A percentile compares a stretch with the other conserved stretches of the same genome.
Evolutionary conservation across 179 eudicot species (phyloP).

Genomic region (Silene coronaria): DNA sequence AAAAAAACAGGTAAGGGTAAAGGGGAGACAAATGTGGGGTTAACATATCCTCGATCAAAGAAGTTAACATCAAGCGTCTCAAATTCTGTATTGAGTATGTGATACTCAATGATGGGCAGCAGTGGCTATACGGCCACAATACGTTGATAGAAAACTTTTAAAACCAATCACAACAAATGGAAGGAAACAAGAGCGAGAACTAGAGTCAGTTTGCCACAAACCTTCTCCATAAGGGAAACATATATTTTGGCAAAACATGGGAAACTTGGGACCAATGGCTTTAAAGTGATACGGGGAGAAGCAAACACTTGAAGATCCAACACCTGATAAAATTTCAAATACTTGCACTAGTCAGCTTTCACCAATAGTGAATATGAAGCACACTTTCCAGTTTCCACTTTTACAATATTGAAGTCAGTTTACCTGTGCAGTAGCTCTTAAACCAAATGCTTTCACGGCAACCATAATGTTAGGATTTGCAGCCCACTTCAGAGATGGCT

Average conservation of each 20-base stretch:
- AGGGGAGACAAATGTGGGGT: background rate
- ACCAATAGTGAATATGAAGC: background rate
- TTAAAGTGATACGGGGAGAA: constrained; percentile 76
- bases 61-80: too few relatives aligned
- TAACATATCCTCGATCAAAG: background rate
- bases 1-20: background rate
- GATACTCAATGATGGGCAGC: too few relatives aligned
- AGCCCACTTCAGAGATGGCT: constrained; percentile 92
- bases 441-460: constrained; percentile 68
- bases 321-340: constrained; percentile 40
- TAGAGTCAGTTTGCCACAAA: constrained; percentile 24
- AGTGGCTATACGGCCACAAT: too few relatives aligned
- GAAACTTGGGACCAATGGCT: constrained; percentile 93
- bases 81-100: background rate
- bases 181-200: background rate
- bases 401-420: constrained; percentile 6
- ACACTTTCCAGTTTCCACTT: background rate
- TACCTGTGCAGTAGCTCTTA: constrained; percentile 87
- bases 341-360: background rate
- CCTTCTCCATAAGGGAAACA: constrained; percentile 97
- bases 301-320: constrained; percentile 88
- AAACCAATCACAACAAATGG: background rate
- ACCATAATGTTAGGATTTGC: constrained; percentile 71
- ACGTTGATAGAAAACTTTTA: too few relatives aligned
- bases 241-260: constrained; percentile 86